Evolutionary conservation across 306 rosid genomes (phyloP).

Genomic region (Castanea sativa): DNA sequence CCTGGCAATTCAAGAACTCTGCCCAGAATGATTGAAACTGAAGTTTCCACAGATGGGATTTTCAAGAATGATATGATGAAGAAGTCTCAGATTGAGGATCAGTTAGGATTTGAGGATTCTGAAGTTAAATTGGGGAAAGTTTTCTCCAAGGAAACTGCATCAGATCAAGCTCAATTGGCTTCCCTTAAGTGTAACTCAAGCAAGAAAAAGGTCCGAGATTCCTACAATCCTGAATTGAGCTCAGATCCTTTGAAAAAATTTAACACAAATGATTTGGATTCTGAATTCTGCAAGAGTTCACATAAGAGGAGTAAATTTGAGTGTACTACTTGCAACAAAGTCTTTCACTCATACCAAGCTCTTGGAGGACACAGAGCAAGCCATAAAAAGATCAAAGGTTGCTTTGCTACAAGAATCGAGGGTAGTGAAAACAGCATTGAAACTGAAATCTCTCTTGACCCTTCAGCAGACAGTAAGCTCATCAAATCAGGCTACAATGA

Average conservation of each 20-base stretch:
- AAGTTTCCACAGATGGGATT: conserved; percentile 30
- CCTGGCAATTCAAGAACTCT: conserved; percentile 16
- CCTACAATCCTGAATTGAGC: conserved; percentile 26
- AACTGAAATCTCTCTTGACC: conserved; percentile 45
- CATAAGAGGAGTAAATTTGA: conserved; percentile 59
- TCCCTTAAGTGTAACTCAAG: conserved; percentile 36
- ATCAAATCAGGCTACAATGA: conserved; percentile 19
- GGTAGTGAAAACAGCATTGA: conserved; percentile 64
- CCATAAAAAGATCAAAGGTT: conserved; percentile 68
- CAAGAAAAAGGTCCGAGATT: conserved; percentile 35
- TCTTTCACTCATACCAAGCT: conserved; percentile 83
- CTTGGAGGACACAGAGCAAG: conserved; percentile 96
- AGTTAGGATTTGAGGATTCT: conserved; percentile 32
- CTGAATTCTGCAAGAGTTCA: conserved; percentile 39
- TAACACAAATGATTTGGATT: conserved; percentile 21
- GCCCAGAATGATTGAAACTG: conserved; percentile 15
- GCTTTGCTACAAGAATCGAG: conserved; percentile 56
- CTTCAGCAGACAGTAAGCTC: conserved; percentile 36
- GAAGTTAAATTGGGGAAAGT: conserved; percentile 29
- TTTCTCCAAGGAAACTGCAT: conserved; percentile 37
- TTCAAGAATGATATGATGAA: conserved; percentile 24
- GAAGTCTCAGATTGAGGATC: conserved; percentile 26
- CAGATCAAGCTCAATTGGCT: conserved; percentile 28
- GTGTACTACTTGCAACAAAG: conserved; percentile 75
- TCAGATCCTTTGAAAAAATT: conserved; percentile 27